These are phyloP conservation scores for Flaveria floridana DNA, from an alignment of 140 eudicot genomes.

Conservation along the genomic window DNA sequence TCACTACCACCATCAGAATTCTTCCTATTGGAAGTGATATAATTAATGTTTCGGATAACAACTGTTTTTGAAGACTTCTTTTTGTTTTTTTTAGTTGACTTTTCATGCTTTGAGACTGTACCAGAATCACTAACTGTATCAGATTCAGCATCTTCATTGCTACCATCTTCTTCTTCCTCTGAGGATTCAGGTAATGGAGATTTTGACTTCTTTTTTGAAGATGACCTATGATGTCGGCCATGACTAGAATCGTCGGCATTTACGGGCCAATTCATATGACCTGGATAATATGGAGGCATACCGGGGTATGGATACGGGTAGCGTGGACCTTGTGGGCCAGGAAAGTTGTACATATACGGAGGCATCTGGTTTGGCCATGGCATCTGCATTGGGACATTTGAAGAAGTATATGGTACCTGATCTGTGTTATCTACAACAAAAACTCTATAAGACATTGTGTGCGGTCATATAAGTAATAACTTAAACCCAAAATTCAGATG, in stretches of 20 bases:
- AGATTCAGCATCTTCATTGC: conserved; percentile 48
- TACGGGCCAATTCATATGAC: conserved; percentile 74
- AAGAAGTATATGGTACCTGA: conserved; percentile 50
- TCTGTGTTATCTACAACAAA: conserved; percentile 49
- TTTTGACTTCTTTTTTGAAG: conserved; percentile 65
- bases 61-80: conserved; percentile 86
- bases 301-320: conserved; percentile 76
- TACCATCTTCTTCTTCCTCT: conserved; percentile 61
- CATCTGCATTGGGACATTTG: conserved; percentile 59
- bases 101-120: conserved; percentile 46
- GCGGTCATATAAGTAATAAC: conserved; percentile 4
- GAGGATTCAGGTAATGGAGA: conserved; percentile 42
- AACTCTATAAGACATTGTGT: conserved; percentile 20
- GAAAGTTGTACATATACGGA: conserved; percentile 73
- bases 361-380: conserved; percentile 91
- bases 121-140: conserved; percentile 53
- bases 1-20: conserved; percentile 51
- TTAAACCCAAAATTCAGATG: background rate
- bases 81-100: conserved; percentile 53
- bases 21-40: conserved; percentile 74
- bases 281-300: conserved; percentile 75
- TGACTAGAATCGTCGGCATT: conserved; percentile 48
- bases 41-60: conserved; percentile 89
- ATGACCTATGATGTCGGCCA: conserved; percentile 54
- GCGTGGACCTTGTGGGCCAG: conserved; percentile 61